Base-by-base conservation (phyloP, 805 yeast genomes). In the Kazachstania taianensis region DNA sequence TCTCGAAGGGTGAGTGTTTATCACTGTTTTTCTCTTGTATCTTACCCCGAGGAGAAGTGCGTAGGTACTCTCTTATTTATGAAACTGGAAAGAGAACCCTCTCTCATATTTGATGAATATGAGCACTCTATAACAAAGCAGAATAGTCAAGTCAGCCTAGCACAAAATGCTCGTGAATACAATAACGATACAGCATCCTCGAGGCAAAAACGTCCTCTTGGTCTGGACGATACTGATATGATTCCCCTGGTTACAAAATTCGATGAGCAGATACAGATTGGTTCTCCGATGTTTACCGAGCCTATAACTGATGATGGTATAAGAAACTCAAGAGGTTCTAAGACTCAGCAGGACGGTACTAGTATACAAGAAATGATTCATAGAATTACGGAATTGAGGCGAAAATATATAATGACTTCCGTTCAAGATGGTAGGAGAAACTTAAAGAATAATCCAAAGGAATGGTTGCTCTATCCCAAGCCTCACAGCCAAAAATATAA, bases 391-490 rank as follows among this genome's bases (percentile, higher is more conserved):
- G 70, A 69, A 9, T 51, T 78, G 38, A 72, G 96, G 45, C 79
- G 73, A 46, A 72, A 72, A 45, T 86, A 85, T 57, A 69, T 76
- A 51, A 45, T 51, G 4, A 41, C 70, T 2, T 81, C 94, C 1
- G 40, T 69, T 20, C 96, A 86, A 57, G 65, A 75, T 39, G 78
- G 76, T 26, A 44, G 53, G 28, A 73, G 72, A 38, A 85, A 86
- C 55, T 94, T 94, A 3, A 76, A 82, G 47, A 81, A 85, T 57
- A 56, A 53, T 20, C 55, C 62, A 6, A 62, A 59, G 10, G 57
- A 51, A 22, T 85, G 95, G 95, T 57, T 55, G 16, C 73, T 83
- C 26, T 84, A 82, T 53, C 95, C 96, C 0, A 75, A 76, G 10
- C 18, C 4, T 7, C 17, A 16, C 14, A 3, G 6, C 4, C 47